phyloP scores from a whole-genome alignment of 306 rosid species.

The Hippophae tibetana region DNA sequence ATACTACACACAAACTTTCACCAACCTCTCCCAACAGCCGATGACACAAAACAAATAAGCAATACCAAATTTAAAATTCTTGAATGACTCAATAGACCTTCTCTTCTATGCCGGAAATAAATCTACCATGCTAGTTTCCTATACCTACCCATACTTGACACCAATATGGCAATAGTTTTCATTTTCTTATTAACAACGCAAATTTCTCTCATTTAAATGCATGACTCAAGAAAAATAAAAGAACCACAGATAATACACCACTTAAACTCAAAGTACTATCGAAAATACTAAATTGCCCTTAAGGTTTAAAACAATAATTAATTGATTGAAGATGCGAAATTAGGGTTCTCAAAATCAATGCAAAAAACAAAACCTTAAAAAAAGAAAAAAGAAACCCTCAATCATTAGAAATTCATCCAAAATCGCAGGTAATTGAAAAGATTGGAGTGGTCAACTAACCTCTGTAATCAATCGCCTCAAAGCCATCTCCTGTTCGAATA shows the following conservation, averaged over 20 bases:
- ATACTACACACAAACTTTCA: too few relatives aligned
- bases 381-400: too few relatives aligned
- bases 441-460: conserved; percentile 26
- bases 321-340: background rate
- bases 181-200: too few relatives aligned
- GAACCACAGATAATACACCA: too few relatives aligned
- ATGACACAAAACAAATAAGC: background rate
- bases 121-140: background rate
- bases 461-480: conserved; percentile 51
- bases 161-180: too few relatives aligned
- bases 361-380: background rate
- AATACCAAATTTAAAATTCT: background rate
- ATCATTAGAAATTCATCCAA: background rate
- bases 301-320: background rate
- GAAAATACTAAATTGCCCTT: background rate
- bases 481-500: conserved; percentile 36
- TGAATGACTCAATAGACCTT: background rate
- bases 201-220: too few relatives aligned
- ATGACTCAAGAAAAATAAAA: too few relatives aligned
- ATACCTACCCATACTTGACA: too few relatives aligned
- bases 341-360: conserved; percentile 31
- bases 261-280: background rate
- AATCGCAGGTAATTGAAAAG: conserved; percentile 2
- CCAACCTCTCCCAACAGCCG: background rate
- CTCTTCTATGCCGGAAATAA: background rate